These are phyloP conservation scores for Cladophialophora exuberans DNA, from an alignment of 2,329 filamentous ascomycete species.

Conservation along the genomic window DNA sequence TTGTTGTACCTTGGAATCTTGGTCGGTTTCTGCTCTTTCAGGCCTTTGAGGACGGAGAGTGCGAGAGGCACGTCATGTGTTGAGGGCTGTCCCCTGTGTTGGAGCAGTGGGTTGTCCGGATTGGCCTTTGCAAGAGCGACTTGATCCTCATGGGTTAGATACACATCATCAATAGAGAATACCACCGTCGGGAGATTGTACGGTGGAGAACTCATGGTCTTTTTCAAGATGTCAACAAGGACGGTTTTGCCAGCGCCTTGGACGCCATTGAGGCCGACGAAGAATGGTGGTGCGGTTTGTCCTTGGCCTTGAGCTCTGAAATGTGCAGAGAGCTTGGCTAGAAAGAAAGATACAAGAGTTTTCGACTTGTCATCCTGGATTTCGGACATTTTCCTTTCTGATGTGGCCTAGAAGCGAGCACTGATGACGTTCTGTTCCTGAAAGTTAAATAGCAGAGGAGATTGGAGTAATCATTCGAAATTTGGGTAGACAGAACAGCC, in stretches of 20 bases:
- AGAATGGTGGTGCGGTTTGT: conserved; percentile 64
- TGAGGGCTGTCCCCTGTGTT: conserved; percentile 80
- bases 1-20: conserved; percentile 82
- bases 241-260: conserved; percentile 94
- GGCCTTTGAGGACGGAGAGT: conserved; percentile 63
- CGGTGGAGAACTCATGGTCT: conserved; percentile 60
- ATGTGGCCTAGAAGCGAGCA: background rate
- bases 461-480: too few relatives aligned
- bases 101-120: conserved; percentile 73
- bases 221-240: conserved; percentile 69
- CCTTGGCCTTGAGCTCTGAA: conserved; percentile 44
- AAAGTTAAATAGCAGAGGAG: too few relatives aligned
- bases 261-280: conserved; percentile 87
- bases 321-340: conserved; percentile 61
- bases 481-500: too few relatives aligned
- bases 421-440: too few relatives aligned
- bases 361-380: conserved; percentile 78
- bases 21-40: conserved; percentile 55
- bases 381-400: conserved; percentile 44
- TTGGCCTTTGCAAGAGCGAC: conserved; percentile 65
- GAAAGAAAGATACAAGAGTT: conserved; percentile 77
- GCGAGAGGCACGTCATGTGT: conserved; percentile 77
- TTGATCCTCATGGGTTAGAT: conserved; percentile 74
- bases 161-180: conserved; percentile 87
- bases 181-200: conserved; percentile 68